Percentiles rank a stretch among this genome's conserved stretches.
Conservation (phyloP, 495 filamentous ascomycete species). For the Chaetomium fimeti region DNA sequence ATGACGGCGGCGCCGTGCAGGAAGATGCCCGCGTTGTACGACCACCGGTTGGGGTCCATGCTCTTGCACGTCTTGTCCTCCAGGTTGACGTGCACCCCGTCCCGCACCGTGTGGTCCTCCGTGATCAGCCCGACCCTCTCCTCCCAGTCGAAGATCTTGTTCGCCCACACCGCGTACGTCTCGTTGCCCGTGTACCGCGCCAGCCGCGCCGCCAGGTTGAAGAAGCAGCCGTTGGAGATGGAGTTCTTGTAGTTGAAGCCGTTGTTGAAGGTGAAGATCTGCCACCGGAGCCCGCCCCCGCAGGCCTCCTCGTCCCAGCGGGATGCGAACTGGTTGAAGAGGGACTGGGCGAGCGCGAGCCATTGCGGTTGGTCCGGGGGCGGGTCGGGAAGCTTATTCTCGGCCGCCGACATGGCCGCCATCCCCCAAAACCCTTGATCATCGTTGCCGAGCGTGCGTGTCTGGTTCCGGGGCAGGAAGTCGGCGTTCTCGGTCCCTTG, state of each 20-base stretch:
- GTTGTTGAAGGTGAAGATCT: conserved; percentile 76
- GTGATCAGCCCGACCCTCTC: conserved; percentile 59
- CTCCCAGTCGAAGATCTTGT: conserved; percentile 71
- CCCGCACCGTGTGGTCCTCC: conserved; percentile 60
- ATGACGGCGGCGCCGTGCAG: conserved; percentile 72
- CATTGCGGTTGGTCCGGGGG: conserved; percentile 64
- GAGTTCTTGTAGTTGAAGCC: conserved; percentile 82
- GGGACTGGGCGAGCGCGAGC: conserved; percentile 75
- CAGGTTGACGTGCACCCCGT: conserved; percentile 58
- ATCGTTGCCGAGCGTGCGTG: conserved; percentile 73
- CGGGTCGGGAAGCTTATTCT: conserved; percentile 70
- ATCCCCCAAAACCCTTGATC: conserved; percentile 88
- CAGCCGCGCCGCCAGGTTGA: conserved; percentile 77
- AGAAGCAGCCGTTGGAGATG: conserved; percentile 75
- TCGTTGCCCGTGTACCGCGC: conserved; percentile 72
- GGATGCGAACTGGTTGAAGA: conserved; percentile 65
- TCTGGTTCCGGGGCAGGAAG: conserved; percentile 82
- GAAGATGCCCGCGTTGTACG: conserved; percentile 73
- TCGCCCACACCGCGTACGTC: conserved; percentile 74
- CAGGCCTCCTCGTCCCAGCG: conserved; percentile 72
- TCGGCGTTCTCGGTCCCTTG: conserved; percentile 66
- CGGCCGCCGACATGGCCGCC: conserved; percentile 76
- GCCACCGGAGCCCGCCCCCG: conserved; percentile 79
- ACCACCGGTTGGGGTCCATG: conserved; percentile 66
- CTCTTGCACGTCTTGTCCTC: conserved; percentile 52